Evolutionary conservation across 139 green algal genomes (phyloP).

Genomic region (Desmodesmus armatus): DNA sequence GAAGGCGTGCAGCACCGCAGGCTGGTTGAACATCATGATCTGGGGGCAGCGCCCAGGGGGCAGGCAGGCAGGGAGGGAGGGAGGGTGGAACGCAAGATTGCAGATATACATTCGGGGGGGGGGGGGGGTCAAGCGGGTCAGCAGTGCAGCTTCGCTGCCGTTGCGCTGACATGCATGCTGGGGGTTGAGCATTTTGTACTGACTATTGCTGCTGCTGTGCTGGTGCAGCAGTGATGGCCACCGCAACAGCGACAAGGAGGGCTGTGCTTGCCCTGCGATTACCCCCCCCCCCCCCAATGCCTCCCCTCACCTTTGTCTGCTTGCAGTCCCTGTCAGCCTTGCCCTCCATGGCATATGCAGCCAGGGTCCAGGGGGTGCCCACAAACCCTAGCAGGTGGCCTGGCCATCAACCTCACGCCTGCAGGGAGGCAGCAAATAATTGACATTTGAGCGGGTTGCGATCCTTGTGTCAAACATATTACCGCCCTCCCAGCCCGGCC

Average conservation of each 20-base stretch:
- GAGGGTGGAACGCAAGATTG: no score
- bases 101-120: no score
- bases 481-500: no score
- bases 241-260: no score
- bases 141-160: neutral
- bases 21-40: constrained; percentile 89
- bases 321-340: constrained; percentile 89
- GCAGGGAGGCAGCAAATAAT: no score
- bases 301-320: constrained; percentile 69
- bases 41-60: no score
- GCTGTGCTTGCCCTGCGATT: no score
- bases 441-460: no score
- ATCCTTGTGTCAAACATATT: no score
- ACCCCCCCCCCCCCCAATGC: no score
- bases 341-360: constrained; percentile 96
- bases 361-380: constrained; percentile 97
- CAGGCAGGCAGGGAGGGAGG: neutral
- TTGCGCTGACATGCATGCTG: neutral
- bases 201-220: neutral
- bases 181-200: neutral
- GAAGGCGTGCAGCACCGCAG: constrained; percentile 89
- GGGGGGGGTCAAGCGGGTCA: neutral
- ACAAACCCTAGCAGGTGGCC: constrained; percentile 96
- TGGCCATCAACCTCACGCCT: constrained; percentile 48
- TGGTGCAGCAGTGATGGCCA: neutral